A percentile compares a stretch with the other conserved stretches of the same genome.
Conservation (phyloP, 768 basidiomycete species). For the Tephrocybe sp. region DNA sequence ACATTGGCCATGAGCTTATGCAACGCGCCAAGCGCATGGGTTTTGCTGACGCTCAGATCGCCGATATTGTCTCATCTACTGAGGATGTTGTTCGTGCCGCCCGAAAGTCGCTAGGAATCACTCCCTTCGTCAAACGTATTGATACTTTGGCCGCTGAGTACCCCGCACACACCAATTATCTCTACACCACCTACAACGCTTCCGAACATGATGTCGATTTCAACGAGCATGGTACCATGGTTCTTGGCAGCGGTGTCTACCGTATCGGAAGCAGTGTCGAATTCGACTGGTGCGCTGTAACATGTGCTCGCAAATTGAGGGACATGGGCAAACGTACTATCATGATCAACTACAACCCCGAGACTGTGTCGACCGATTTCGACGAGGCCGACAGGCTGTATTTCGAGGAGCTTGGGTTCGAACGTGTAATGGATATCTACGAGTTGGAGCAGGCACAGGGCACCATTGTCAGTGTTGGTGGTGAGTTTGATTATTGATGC, state of each 20-base stretch:
- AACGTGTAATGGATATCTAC: slow-evolving; percentile 99
- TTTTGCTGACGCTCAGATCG: slow-evolving; percentile 92
- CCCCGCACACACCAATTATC: slow-evolving; percentile 98
- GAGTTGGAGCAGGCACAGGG: slow-evolving; percentile 92
- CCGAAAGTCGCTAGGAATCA: slow-evolving; percentile 85
- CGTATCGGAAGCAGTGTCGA: slow-evolving; percentile 98
- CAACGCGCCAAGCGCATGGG: slow-evolving; percentile 89
- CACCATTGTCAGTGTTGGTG: slow-evolving; percentile 95
- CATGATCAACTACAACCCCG: slow-evolving; percentile 99
- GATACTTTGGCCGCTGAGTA: slow-evolving; percentile 99
- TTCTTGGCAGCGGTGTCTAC: slow-evolving; percentile 96
- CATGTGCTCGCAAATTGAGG: slow-evolving; percentile 89
- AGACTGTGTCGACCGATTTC: slow-evolving; percentile 98
- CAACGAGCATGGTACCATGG: slow-evolving; percentile 98
- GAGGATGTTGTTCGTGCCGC: slow-evolving; percentile 81
- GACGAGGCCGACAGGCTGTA: slow-evolving; percentile 99
- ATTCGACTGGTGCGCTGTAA: slow-evolving; percentile 99
- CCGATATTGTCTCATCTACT: slow-evolving; percentile 67
- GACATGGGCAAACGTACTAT: slow-evolving; percentile 93
- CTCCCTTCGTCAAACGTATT: slow-evolving; percentile 98
- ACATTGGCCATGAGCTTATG: slow-evolving; percentile 76
- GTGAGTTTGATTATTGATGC: slow-evolving; percentile 38
- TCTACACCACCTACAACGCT: slow-evolving; percentile 99
- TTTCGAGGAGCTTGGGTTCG: slow-evolving; percentile 97
- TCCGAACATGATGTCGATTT: slow-evolving; percentile 94